A percentile compares a stretch with the other conserved stretches of the same genome.
Evolutionary conservation across 176 grass and related monocot species (phyloP).

Genomic region (Oryza glaberrima): DNA sequence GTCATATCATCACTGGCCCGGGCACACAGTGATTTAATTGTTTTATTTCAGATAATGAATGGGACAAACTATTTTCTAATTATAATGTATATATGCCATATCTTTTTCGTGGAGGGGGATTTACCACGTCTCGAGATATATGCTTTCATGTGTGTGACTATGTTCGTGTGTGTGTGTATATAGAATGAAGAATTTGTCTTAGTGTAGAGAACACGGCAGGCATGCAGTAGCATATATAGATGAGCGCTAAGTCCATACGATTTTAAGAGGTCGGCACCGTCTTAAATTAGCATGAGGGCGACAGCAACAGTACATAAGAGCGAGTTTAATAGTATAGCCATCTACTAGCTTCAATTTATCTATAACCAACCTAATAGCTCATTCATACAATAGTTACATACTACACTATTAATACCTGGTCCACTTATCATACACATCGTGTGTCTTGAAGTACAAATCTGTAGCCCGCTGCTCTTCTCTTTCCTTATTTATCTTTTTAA

Average conservation of each 20-base stretch:
- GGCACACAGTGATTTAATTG: no score
- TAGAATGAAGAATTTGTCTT: not conserved
- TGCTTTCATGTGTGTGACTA: not conserved
- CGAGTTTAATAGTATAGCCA: no score
- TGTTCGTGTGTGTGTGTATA: not conserved
- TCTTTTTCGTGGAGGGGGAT: not conserved
- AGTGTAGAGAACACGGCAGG: constrained; percentile 22
- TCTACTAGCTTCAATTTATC: no score
- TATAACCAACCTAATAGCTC: no score
- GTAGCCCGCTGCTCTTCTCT: no score
- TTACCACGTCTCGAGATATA: not conserved
- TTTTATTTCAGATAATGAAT: not conserved
- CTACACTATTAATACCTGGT: no score
- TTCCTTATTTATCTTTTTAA: no score
- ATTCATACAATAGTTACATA: no score
- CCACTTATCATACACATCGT: no score
- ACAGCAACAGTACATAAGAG: not conserved
- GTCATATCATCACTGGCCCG: no score
- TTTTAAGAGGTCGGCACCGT: constrained; percentile 44
- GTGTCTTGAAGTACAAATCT: no score
- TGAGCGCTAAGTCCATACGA: not conserved
- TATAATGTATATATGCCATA: not conserved
- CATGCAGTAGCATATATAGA: not conserved
- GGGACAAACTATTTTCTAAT: not conserved
- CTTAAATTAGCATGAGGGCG: constrained; percentile 37